Percentiles rank a stretch among this genome's conserved stretches.
These are phyloP conservation scores for Solanum hybrid DNA, from an alignment of 305 asterid genomes.

Conservation along the genomic window DNA sequence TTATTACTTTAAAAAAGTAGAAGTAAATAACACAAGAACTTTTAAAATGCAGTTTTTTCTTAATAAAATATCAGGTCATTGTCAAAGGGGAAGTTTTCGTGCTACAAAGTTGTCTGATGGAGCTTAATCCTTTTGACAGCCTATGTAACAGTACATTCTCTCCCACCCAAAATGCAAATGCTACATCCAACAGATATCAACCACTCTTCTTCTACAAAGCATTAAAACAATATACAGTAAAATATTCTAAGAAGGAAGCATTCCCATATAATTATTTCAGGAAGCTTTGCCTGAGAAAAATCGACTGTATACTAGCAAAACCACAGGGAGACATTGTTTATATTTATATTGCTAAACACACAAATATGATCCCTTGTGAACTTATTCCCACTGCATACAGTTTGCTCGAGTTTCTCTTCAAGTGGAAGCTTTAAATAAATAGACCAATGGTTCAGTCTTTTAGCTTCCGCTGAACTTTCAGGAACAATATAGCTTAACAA, in stretches of 20 bases:
- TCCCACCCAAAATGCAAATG: not conserved
- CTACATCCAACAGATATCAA: not conserved
- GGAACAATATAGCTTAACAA: not conserved
- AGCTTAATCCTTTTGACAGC: not conserved
- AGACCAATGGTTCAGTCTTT: not conserved
- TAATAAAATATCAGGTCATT: not conserved
- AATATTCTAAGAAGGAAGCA: not conserved
- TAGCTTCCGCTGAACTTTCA: not conserved
- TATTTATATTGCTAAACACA: not conserved
- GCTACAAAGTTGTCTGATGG: not conserved
- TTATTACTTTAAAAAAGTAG: not conserved
- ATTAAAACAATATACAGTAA: not conserved
- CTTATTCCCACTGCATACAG: not conserved
- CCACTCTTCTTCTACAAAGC: not conserved
- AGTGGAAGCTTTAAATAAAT: not conserved
- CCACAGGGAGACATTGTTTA: not conserved
- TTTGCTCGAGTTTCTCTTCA: not conserved
- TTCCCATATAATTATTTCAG: not conserved
- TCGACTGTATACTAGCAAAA: not conserved
- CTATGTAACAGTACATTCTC: not conserved
- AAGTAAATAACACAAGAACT: not conserved
- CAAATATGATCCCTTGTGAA: not conserved
- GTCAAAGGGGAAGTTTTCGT: not conserved
- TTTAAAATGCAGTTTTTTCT: not conserved
- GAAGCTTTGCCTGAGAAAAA: not conserved